Evolutionary conservation across 352 stramenopile species (phyloP).

Genomic region (Globisporangium splendens): DNA sequence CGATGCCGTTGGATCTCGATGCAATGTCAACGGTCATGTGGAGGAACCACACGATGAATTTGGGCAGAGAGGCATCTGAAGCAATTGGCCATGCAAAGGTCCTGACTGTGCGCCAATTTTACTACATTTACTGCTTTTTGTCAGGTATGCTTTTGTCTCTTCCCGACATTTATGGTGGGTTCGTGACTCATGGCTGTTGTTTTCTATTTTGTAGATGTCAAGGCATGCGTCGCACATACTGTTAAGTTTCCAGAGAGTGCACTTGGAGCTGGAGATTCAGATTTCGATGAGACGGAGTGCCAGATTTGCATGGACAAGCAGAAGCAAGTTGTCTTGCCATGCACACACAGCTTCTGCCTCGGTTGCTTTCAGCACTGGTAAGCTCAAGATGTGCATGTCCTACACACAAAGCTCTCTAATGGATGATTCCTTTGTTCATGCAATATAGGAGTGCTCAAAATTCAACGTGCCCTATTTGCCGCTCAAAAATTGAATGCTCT

Average conservation of each 20-base stretch:
- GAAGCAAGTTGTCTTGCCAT: constrained; percentile 73
- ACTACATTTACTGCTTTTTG: constrained; percentile 82
- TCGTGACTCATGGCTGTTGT: constrained; percentile 3
- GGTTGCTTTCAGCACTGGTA: constrained; percentile 76
- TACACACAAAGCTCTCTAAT: background rate
- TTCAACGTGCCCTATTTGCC: constrained; percentile 75
- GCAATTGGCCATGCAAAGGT: constrained; percentile 66
- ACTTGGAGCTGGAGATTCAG: constrained; percentile 22
- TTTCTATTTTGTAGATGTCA: constrained; percentile 36
- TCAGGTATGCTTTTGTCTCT: constrained; percentile 27
- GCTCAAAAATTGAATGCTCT: constrained; percentile 65
- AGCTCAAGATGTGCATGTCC: background rate
- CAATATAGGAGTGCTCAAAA: constrained; percentile 58
- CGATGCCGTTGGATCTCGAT: constrained; percentile 10
- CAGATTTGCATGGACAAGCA: constrained; percentile 86
- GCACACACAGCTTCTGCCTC: constrained; percentile 76
- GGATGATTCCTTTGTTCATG: background rate
- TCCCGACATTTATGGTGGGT: background rate
- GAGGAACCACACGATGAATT: constrained; percentile 16
- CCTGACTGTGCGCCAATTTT: constrained; percentile 70
- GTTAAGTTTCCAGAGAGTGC: constrained; percentile 47
- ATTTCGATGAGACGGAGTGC: constrained; percentile 78
- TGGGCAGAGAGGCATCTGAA: constrained; percentile 18
- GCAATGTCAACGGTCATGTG: constrained; percentile 16
- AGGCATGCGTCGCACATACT: constrained; percentile 57